These are phyloP conservation scores for Cutaneotrichosporon sp. DNA, from an alignment of 1,284 basidiomycete genomes.

Conservation along the genomic window DNA sequence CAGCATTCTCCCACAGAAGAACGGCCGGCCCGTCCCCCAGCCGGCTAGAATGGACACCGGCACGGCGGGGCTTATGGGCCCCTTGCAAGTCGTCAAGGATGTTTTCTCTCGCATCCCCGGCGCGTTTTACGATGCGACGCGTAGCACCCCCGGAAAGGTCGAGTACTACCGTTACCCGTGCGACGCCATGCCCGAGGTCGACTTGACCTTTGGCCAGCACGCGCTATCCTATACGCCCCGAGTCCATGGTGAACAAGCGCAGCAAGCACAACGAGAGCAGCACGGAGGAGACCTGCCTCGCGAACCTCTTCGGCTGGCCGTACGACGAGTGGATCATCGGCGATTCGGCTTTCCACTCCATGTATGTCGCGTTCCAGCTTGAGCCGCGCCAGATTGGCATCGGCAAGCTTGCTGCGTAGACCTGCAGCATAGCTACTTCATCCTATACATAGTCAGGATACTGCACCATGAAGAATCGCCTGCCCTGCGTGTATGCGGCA, in stretches of 20 bases:
- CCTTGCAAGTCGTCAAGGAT: conserved; percentile 50
- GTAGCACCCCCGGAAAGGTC: conserved; percentile 61
- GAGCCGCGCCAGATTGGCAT: conserved; percentile 77
- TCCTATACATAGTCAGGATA: background rate
- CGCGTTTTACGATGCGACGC: conserved; percentile 67
- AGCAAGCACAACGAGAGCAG: background rate
- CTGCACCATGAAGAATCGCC: no score
- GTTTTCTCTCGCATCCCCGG: conserved; percentile 61
- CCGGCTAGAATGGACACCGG: conserved; percentile 63
- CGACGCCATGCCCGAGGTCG: conserved; percentile 64
- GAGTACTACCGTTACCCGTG: conserved; percentile 77
- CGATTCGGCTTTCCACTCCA: conserved; percentile 68
- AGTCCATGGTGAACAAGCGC: background rate
- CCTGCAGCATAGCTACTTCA: background rate
- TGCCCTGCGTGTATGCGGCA: no score
- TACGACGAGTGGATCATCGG: conserved; percentile 33
- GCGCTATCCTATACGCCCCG: background rate
- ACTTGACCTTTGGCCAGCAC: conserved; percentile 67
- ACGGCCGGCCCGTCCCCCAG: conserved; percentile 14
- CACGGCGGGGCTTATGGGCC: conserved; percentile 87
- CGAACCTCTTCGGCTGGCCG: conserved; percentile 1
- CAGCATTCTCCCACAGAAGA: conserved; percentile 33
- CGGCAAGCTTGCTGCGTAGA: background rate
- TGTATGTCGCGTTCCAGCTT: conserved; percentile 80
- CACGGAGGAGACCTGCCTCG: background rate